Base-by-base conservation (phyloP, 306 rosid genomes). In the Rosa persica region DNA sequence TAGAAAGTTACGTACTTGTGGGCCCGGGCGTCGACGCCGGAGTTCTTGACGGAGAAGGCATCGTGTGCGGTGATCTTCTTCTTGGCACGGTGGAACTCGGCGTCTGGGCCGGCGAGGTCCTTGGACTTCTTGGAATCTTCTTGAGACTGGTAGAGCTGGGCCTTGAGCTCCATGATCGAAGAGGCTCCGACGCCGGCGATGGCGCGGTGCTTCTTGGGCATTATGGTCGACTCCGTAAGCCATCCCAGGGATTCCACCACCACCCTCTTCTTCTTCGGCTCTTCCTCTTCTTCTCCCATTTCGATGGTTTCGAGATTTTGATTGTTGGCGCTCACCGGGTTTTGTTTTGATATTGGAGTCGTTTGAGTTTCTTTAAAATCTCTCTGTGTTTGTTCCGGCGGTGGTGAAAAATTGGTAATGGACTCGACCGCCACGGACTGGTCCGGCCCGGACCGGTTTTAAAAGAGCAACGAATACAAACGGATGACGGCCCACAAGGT, bases 151-250 rank as follows among this genome's bases (percentile, higher is more conserved):
- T 91, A 93, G 64, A 93, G 97, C 69, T 94, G 92, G 22, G 98
- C 97, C 83, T 92, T 94, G 76, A 92, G 89, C 70, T 92, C 98
- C 89, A 94, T 62, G 77, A 94, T 88, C 2, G 97, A 94, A 8
- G 98, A 92, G 3, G 97, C 91, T 6, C 98, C 98, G 5, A 94
- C 98, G 19, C 97, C 98, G 13, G 78, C 83, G 17, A 94, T 94
- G 76, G 93, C 90, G 16, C 92, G 83, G 85, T 92, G 98, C 87
- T 92, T 94, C 90, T 85, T 92, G 43, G 98, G 98, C 98, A 94
- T 94, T 15, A 94, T 94, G 60, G 98, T 65, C 5, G 98, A 92
- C 71, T 94, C 98, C 84, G 97, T 94, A 5, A 94, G 95, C 98
- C 98, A 94, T 90, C 98, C 98, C 22, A 94, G 89, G 13, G 98